phyloP scores from a whole-genome alignment of 768 basidiomycete species.

The Coprinopsis strossmayeri region DNA sequence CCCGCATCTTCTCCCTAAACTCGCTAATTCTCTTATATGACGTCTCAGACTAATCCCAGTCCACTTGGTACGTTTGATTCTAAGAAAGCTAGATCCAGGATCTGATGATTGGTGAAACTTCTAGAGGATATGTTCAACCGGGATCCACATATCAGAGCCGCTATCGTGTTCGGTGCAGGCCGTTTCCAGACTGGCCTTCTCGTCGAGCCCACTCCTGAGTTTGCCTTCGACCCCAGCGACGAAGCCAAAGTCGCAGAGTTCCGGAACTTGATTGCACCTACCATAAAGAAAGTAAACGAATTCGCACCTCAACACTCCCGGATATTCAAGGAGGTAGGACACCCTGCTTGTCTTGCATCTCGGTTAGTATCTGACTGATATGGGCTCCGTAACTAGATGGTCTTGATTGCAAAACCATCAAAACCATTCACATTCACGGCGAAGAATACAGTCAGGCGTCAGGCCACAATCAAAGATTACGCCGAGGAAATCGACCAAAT shows the following conservation, averaged over 20 bases:
- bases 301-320: conserved; percentile 38
- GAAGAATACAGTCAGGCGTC: conserved; percentile 33
- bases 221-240: conserved; percentile 2
- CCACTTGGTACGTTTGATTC: conserved; percentile 22
- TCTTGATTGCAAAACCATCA: conserved; percentile 28
- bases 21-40: too few relatives aligned
- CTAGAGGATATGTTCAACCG: conserved; percentile 31
- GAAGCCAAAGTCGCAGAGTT: neutral
- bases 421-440: conserved; percentile 38
- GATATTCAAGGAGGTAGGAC: conserved; percentile 42
- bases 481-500: conserved; percentile 32
- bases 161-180: conserved; percentile 33
- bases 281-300: conserved; percentile 27
- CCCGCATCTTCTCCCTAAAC: too few relatives aligned
- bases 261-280: conserved; percentile 9
- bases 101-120: conserved; percentile 5
- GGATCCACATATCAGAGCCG: conserved; percentile 21
- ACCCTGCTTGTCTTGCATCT: too few relatives aligned
- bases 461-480: conserved; percentile 30
- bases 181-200: conserved; percentile 30
- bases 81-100: conserved; percentile 6
- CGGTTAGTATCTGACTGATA: too few relatives aligned
- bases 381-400: conserved; percentile 29
- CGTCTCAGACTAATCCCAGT: conserved; percentile 32
- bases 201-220: conserved; percentile 19